Base-by-base conservation (phyloP, 352 stramenopile genomes). In the Pilasporangium apinafurcum region DNA sequence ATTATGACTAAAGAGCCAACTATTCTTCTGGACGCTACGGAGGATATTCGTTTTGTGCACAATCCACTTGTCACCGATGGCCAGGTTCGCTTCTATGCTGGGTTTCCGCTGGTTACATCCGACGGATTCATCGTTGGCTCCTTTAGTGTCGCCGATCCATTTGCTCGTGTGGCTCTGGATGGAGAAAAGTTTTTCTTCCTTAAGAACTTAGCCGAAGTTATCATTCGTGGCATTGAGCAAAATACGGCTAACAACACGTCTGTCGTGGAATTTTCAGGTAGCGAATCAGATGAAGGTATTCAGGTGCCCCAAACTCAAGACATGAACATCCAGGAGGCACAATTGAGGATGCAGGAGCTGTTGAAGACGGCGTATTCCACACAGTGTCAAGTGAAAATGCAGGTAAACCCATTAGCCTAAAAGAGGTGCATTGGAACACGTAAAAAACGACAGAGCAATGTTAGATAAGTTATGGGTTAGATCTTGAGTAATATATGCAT, bases 161-260 rank as follows among this genome's bases (percentile, higher is more conserved):
- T 90, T 44, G 73, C 80, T 25, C 77, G 80, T 43, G 73, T 90
- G 58, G 58, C 74, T 27, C 54, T 92, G 34, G 69, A 60, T 17
- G 80, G 77, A 30, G 77, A 90, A 56, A 87, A 92, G 62, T 75
- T 65, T 37, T 71, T 86, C 36, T 90, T 90, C 69, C 64, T 92
- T 43, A 82, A 85, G 57, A 90, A 89, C 56, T 51, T 92, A n/a
- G 77, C 77, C 0, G 59, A 89, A 17, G 69, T 91, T 8, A 73
- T 76, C 10, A 75, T 92, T 36, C 70, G 67, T 22, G 78, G 76
- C 42, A 68, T 92, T 14, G 81, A 92, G 59, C 68, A 86, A 56
- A 92, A 92, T 59, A 91, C 78, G 35, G 28, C 65, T 16, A 68
- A 76, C 50, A 68, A 63, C 27, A 36, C 53, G 7, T 52, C 57